phyloP scores from a whole-genome alignment of 192 early-diverging fungal genomes.

The Coemansia sp. region DNA sequence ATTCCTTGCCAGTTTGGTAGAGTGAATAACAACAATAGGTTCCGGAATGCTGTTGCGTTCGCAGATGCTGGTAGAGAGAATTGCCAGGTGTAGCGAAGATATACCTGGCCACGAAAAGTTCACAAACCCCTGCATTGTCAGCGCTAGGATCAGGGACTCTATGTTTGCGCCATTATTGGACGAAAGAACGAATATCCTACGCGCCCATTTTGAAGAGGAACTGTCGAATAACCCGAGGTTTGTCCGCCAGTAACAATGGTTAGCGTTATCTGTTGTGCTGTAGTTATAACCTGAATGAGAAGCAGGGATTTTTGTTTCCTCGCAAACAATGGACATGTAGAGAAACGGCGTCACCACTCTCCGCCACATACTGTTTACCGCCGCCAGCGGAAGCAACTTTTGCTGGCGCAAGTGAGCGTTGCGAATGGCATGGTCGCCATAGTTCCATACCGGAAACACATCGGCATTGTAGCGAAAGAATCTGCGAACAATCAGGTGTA shows the following conservation, averaged over 20 bases:
- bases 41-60: background rate
- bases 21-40: background rate
- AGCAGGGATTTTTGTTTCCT: background rate
- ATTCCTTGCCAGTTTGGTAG: background rate
- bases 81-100: slow-evolving; percentile 1
- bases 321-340: slow-evolving; percentile 16
- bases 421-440: background rate
- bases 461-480: slow-evolving; percentile 8
- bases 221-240: background rate
- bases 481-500: slow-evolving; percentile 4
- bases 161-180: slow-evolving; percentile 4
- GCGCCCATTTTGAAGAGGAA: background rate
- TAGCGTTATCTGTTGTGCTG: background rate
- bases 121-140: background rate
- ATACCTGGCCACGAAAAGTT: background rate
- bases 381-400: background rate
- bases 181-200: background rate
- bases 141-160: background rate
- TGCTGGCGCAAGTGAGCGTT: slow-evolving; percentile 2
- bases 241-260: slow-evolving; percentile 5
- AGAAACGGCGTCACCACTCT: slow-evolving; percentile 10
- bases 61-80: background rate
- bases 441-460: slow-evolving; percentile 1
- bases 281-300: background rate
- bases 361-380: slow-evolving; percentile 13